phyloP scores from a whole-genome alignment of 768 basidiomycete genomes.

The Russula sp. region DNA sequence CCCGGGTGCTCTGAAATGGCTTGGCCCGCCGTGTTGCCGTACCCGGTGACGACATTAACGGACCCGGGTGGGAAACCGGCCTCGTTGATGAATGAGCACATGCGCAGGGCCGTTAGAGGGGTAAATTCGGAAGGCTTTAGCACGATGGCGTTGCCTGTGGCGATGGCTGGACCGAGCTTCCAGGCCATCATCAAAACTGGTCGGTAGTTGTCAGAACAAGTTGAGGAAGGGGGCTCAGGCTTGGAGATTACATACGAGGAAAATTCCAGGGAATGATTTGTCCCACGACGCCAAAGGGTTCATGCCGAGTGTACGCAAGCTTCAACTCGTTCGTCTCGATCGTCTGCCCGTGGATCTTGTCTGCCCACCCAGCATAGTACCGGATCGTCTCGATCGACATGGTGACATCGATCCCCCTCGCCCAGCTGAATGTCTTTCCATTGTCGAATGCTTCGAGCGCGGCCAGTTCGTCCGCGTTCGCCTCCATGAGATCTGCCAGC shows the following conservation, averaged over 20 bases:
- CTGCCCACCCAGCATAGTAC: slow-evolving; percentile 89
- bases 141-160: slow-evolving; percentile 53
- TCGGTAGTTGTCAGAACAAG: neutral
- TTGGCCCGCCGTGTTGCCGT: slow-evolving; percentile 47
- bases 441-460: slow-evolving; percentile 71
- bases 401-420: slow-evolving; percentile 43
- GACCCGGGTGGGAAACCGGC: slow-evolving; percentile 60
- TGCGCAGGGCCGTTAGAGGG: slow-evolving; percentile 45
- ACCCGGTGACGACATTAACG: slow-evolving; percentile 52
- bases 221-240: neutral
- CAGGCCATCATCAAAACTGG: slow-evolving; percentile 47
- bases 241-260: slow-evolving; percentile 31
- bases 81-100: slow-evolving; percentile 40
- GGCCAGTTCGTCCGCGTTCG: slow-evolving; percentile 53
- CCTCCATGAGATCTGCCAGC: slow-evolving; percentile 58
- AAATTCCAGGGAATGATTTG: slow-evolving; percentile 68
- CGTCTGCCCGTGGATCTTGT: slow-evolving; percentile 72
- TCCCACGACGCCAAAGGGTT: slow-evolving; percentile 50
- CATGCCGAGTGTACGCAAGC: slow-evolving; percentile 53
- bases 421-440: slow-evolving; percentile 47
- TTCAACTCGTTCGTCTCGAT: slow-evolving; percentile 52
- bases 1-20: slow-evolving; percentile 48
- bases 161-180: slow-evolving; percentile 60
- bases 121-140: slow-evolving; percentile 65
- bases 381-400: slow-evolving; percentile 44